phyloP scores from a whole-genome alignment of 306 rosid genomes.

The Crotalaria pallida region DNA sequence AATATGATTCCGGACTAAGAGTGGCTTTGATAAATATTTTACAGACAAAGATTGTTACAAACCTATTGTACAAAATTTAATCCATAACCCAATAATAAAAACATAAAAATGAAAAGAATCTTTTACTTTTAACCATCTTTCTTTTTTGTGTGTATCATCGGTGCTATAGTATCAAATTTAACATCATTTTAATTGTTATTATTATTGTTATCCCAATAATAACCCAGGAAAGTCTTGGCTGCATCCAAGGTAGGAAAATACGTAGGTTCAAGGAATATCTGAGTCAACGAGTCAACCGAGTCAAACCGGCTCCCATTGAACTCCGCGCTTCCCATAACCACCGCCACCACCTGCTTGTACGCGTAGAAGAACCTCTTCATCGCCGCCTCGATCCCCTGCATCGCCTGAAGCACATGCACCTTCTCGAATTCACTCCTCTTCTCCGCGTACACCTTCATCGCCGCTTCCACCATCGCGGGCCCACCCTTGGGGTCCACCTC shows the following conservation, averaged over 20 bases:
- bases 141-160: neutral
- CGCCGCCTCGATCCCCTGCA: conserved; percentile 69
- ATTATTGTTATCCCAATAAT: conserved; percentile 33
- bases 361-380: conserved; percentile 73
- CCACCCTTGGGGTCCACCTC: conserved; percentile 93
- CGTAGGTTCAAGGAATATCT: conserved; percentile 72
- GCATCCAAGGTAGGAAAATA: conserved; percentile 91
- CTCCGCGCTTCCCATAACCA: conserved; percentile 72
- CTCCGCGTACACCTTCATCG: conserved; percentile 73
- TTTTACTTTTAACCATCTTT: neutral
- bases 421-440: conserved; percentile 34
- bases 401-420: conserved; percentile 61
- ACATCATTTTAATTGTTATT: no score
- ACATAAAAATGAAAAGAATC: neutral
- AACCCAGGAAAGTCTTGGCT: conserved; percentile 78
- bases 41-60: neutral
- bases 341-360: conserved; percentile 68
- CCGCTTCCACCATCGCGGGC: conserved; percentile 88
- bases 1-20: neutral
- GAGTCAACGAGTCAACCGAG: conserved; percentile 56
- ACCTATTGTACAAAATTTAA: neutral
- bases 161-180: neutral
- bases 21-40: neutral
- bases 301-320: conserved; percentile 48
- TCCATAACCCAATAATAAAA: neutral